Evolutionary conservation across 805 yeast genomes (phyloP).

Genomic region (Myxozyma vanderwaltii): DNA sequence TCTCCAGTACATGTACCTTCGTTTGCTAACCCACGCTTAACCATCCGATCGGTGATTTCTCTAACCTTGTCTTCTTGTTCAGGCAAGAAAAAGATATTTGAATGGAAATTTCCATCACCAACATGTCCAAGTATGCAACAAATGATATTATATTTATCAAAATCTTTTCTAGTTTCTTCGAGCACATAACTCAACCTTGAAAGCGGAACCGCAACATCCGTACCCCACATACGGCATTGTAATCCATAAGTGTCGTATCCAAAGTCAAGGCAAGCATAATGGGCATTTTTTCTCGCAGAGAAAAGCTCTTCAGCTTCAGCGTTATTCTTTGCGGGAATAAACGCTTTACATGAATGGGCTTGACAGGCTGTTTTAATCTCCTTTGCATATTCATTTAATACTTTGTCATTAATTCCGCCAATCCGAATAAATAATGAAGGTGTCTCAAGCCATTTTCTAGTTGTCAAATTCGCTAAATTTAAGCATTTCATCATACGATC

Average conservation of each 20-base stretch:
- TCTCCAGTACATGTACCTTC: conserved; percentile 92
- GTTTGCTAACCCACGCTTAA: conserved; percentile 61
- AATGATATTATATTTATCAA: conserved; percentile 56
- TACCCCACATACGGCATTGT: conserved; percentile 78
- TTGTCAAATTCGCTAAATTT: conserved; percentile 59
- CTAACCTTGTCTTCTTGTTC: conserved; percentile 52
- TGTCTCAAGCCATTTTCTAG: conserved; percentile 60
- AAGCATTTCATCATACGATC: conserved; percentile 71
- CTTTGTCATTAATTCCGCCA: conserved; percentile 59
- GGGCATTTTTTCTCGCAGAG: conserved; percentile 78
- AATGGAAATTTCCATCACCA: conserved; percentile 91
- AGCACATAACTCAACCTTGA: conserved; percentile 65
- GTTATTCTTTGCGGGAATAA: conserved; percentile 63
- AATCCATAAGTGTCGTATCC: conserved; percentile 48
- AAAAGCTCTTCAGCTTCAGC: conserved; percentile 73
- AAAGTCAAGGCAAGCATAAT: conserved; percentile 68
- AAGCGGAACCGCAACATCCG: conserved; percentile 89
- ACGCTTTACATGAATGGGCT: conserved; percentile 52
- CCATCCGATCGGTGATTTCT: conserved; percentile 68
- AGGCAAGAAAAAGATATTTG: conserved; percentile 65
- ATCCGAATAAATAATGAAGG: conserved; percentile 77
- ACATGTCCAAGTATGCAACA: conserved; percentile 81
- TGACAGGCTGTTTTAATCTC: conserved; percentile 54
- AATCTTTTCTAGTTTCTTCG: conserved; percentile 62
- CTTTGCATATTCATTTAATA: conserved; percentile 49